These are phyloP conservation scores for Pleurostoma richardsiae DNA, from an alignment of 2,329 filamentous ascomycete species.

Conservation along the genomic window DNA sequence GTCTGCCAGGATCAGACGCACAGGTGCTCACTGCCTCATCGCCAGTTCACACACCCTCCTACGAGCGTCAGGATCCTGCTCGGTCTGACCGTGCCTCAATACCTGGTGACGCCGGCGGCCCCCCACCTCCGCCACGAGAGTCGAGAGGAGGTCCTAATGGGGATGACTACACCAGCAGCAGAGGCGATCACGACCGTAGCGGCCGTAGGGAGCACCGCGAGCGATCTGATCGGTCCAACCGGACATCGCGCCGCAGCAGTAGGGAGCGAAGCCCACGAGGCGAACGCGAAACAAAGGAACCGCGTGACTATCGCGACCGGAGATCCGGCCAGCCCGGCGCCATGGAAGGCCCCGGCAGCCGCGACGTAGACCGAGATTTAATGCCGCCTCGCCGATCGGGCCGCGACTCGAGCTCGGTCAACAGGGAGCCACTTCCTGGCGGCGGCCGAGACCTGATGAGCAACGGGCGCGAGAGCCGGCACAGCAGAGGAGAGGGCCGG, in stretches of 20 bases:
- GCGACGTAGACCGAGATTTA: slow-evolving; percentile 15
- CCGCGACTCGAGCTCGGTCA: slow-evolving; percentile 14
- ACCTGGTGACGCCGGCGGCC: slow-evolving; percentile 18
- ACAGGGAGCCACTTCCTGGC: slow-evolving; percentile 14
- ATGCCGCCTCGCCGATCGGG: slow-evolving; percentile 15
- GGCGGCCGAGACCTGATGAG: slow-evolving; percentile 16
- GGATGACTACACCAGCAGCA: slow-evolving; percentile 28
- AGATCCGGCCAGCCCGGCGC: slow-evolving; percentile 20
- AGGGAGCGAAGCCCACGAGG: slow-evolving; percentile 42
- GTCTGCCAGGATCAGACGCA: slow-evolving; percentile 47
- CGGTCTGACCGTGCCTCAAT: slow-evolving; percentile 19
- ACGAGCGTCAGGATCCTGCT: slow-evolving; percentile 42
- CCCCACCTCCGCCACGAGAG: slow-evolving; percentile 15
- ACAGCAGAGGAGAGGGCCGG: slow-evolving; percentile 21
- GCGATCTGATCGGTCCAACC: slow-evolving; percentile 32
- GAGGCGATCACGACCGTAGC: slow-evolving; percentile 35
- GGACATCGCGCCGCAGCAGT: slow-evolving; percentile 39
- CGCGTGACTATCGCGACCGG: slow-evolving; percentile 34
- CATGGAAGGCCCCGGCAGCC: slow-evolving; percentile 15
- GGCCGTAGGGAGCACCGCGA: slow-evolving; percentile 36
- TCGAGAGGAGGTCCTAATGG: slow-evolving; percentile 22
- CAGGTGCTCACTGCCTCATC: slow-evolving; percentile 53
- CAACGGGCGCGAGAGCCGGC: slow-evolving; percentile 19
- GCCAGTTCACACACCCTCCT: slow-evolving; percentile 39
- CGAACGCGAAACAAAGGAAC: slow-evolving; percentile 33